phyloP scores from a whole-genome alignment of 2,329 filamentous ascomycete genomes.

The Calonectria multiphialidica region DNA sequence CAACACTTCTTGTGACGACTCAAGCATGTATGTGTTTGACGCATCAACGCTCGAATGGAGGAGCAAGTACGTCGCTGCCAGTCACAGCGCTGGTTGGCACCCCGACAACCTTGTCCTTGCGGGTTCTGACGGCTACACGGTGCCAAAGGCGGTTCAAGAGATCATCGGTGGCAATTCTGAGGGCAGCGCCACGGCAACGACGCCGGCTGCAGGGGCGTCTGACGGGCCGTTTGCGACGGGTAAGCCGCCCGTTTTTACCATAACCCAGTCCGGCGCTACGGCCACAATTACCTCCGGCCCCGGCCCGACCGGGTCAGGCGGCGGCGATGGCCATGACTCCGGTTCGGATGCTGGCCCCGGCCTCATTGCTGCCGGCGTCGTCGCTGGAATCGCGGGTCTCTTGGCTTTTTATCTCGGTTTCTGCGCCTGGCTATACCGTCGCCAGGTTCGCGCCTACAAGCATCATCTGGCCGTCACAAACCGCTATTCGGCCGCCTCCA shows the following conservation, averaged over 20 bases:
- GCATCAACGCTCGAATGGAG: constrained; percentile 70
- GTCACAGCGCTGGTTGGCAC: constrained; percentile 68
- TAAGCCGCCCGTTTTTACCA: constrained; percentile 75
- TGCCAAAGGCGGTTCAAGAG: constrained; percentile 63
- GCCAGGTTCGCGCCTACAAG: constrained; percentile 78
- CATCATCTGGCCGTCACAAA: constrained; percentile 76
- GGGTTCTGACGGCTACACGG: constrained; percentile 63
- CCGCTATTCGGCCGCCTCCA: constrained; percentile 60
- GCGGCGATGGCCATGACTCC: neutral
- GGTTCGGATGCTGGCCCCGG: constrained; percentile 48
- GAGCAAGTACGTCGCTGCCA: constrained; percentile 71
- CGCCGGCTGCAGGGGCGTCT: constrained; percentile 66
- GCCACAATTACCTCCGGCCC: constrained; percentile 54
- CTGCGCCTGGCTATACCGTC: constrained; percentile 80
- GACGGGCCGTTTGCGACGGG: constrained; percentile 79
- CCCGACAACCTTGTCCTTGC: constrained; percentile 59
- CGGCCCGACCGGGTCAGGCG: constrained; percentile 45
- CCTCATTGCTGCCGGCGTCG: constrained; percentile 62
- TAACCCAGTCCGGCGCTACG: constrained; percentile 63
- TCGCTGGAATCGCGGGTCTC: constrained; percentile 75
- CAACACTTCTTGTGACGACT: constrained; percentile 66
- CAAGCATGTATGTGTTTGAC: constrained; percentile 78
- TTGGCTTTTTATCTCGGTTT: constrained; percentile 76
- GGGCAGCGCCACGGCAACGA: constrained; percentile 66
- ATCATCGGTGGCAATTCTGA: constrained; percentile 63